Evolutionary conservation across 2,329 filamentous ascomycete genomes (phyloP).

Genomic region (Microdochium paspali): DNA sequence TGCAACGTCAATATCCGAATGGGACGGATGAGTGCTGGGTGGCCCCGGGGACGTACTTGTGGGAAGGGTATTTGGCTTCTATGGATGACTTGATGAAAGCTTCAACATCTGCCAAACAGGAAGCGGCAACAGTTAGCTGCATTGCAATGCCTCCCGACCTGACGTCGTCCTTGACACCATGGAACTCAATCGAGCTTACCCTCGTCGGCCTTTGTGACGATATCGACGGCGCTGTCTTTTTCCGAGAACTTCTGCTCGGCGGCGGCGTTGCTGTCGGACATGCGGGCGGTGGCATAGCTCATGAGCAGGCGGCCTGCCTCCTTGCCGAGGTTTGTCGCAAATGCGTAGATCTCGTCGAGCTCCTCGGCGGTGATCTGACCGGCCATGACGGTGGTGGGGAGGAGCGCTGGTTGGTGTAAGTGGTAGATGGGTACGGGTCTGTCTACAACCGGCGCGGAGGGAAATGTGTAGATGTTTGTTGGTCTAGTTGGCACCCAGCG

Average conservation of each 20-base stretch:
- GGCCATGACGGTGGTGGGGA: not conserved
- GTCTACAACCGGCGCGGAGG: no score
- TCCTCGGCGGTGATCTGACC: constrained; percentile 28
- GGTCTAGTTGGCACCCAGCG: no score
- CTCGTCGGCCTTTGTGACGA: constrained; percentile 69
- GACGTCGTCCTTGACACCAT: not conserved
- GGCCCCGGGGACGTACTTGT: constrained; percentile 41
- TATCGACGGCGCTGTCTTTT: constrained; percentile 68
- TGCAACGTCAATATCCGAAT: not conserved
- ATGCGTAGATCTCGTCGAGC: constrained; percentile 57
- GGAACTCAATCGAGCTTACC: constrained; percentile 31
- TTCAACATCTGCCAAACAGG: constrained; percentile 50
- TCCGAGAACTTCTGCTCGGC: constrained; percentile 37
- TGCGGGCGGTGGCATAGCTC: constrained; percentile 49
- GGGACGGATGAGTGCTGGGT: not conserved
- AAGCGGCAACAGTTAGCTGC: not conserved
- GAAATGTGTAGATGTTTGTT: no score
- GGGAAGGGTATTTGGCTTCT: constrained; percentile 48
- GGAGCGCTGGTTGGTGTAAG: not conserved
- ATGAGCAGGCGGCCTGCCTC: constrained; percentile 60
- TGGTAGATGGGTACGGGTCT: no score
- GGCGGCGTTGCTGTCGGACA: constrained; percentile 23
- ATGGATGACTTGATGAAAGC: constrained; percentile 57
- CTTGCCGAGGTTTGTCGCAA: constrained; percentile 61
- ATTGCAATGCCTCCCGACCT: no score